These are phyloP conservation scores for Apiotrichum gamsii DNA, from an alignment of 1,284 basidiomycete genomes.

Conservation along the genomic window DNA sequence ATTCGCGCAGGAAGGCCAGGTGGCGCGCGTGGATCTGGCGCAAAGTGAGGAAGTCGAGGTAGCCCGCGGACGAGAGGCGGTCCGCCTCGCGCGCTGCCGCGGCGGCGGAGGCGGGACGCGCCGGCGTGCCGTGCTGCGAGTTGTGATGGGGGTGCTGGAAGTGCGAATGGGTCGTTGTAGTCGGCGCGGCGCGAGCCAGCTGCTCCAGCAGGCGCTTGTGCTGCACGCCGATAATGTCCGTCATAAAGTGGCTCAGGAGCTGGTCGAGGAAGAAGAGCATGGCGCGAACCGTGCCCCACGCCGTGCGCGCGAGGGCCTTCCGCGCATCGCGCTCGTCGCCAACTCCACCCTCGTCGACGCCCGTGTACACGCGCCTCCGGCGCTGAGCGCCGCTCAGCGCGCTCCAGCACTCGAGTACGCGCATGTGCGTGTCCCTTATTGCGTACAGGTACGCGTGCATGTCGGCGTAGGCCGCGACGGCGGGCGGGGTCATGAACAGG, in stretches of 20 bases:
- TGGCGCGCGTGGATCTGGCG: conserved; percentile 71
- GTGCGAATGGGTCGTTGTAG: neutral
- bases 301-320: conserved; percentile 61
- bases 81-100: neutral
- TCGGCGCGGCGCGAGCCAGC: conserved; percentile 16
- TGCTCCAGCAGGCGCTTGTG: conserved; percentile 49
- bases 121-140: neutral
- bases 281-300: conserved; percentile 75
- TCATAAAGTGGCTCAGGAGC: conserved; percentile 74
- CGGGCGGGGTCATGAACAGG: conserved; percentile 71
- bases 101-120: neutral
- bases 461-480: conserved; percentile 66
- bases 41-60: conserved; percentile 76
- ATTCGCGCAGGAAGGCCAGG: conserved; percentile 69
- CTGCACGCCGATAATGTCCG: conserved; percentile 80
- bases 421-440: conserved; percentile 70
- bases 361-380: conserved; percentile 72
- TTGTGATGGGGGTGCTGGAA: neutral
- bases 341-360: conserved; percentile 76
- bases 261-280: conserved; percentile 86
- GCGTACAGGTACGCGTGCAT: conserved; percentile 78
- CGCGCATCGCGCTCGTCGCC: conserved; percentile 56
- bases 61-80: conserved; percentile 13
- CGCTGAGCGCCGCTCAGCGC: conserved; percentile 75
- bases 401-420: conserved; percentile 73